Base-by-base conservation (phyloP, 305 asterid species). In the Fraxinus latifolia region DNA sequence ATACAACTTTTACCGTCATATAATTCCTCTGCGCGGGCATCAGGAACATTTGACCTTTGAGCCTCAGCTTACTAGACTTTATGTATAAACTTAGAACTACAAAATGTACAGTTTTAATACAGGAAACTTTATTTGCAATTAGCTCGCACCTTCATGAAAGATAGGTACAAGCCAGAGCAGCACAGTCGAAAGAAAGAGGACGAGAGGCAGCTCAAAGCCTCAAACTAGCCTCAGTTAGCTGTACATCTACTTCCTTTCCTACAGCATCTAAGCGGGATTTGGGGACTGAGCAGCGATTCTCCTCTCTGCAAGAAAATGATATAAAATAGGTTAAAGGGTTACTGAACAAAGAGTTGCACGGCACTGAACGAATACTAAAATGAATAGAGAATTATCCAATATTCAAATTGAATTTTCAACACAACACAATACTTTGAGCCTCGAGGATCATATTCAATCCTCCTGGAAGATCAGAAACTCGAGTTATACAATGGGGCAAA, bases 211-310 rank as follows among this genome's bases (percentile, higher is more conserved):
- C 90, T 89, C 91, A 86, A 89, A 89, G 50, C 50, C 50, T 11
- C 50, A 42, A 11, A 42, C 92, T 88, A 88, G 89, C 91, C 90
- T 90, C 92, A 25, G 90, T 95, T 91, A 95, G 97, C 97, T 90
- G 98, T 95, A 95, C 98, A 92, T 84, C 90, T 83, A 83, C 89
- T 86, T 83, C 80, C 89, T 84, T 90, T 87, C 93, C 90, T 85
- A 84, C 85, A 34, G 76, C 80, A 76, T 85, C 89, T 88, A 90
- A 23, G 88, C 85, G 14, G 88, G 89, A 53, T 86, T 81, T 71
- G 87, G 84, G 82, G 85, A 33, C 88, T 89, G 94, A 71, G 93
- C 97, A 68, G 98, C 97, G 23, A 89, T 92, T 84, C 99, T 91
- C 91, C 98, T 90, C 85, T 95, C 99, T 95, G 89, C 82, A 62